Base-by-base conservation (phyloP, 306 rosid genomes). In the Citrullus colocynthis region DNA sequence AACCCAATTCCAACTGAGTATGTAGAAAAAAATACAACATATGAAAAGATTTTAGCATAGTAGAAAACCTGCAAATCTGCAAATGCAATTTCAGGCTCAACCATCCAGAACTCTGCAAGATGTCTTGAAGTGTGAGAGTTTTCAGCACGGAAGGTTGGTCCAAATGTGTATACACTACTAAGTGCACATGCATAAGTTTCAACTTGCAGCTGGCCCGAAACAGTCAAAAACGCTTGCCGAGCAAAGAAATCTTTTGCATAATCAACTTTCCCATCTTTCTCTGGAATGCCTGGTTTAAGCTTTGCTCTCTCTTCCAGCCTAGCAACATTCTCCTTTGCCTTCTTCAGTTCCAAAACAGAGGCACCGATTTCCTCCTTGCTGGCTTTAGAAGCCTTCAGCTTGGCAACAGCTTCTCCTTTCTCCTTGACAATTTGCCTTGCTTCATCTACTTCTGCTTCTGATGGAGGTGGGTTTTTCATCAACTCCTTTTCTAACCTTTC, bases 31-130 rank as follows among this genome's bases (percentile, higher is more conserved):
- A 55, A 18, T 52, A 32, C 32, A 74, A 32, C 49, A 30, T 17
- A 16, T 3, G 34, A 74, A 3, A 74, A 12, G 30, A 48, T 76
- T 70, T 12, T 12, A 45, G 37, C 3, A 45, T 21, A 2, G 75
- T 18, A 57, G 64, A 41, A 41, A 78, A 96, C 99, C 97, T 88
- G 76, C 73, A 96, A 84, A 7, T 92, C 99, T 6, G 99, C 97
- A 89, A 96, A 92, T 3, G 99, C 99, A 78, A 96, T 83, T 88
- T 96, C 99, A 37, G 99, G 99, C 79, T 96, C 98, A 64, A 96
- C 97, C 99, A 96, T 96, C 99, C 99, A 96, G 85, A 96, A 96
- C 76, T 96, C 99, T 16, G 99, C 96, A 85, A 96, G 81, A 89
- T 96, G 99, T 87, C 99, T 90, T 6, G 99, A 82, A 63, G 99